These are phyloP conservation scores for Picea mariana DNA, from an alignment of 83 land plant species.

Conservation along the genomic window DNA sequence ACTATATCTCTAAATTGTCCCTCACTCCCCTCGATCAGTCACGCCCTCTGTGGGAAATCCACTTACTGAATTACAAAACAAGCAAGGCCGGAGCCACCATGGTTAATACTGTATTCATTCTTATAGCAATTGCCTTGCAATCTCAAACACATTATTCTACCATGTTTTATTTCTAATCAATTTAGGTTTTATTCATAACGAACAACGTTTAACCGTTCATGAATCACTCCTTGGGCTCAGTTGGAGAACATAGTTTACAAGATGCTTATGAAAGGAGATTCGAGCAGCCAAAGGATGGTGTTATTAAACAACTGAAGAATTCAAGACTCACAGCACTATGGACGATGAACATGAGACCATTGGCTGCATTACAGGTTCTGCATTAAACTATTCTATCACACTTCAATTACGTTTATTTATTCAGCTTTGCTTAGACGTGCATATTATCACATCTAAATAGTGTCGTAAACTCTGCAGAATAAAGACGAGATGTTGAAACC, in stretches of 20 bases:
- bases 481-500: background rate
- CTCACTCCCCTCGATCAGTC: slow-evolving; percentile 25
- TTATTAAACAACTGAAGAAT: background rate
- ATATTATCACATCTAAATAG: background rate
- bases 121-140: too few relatives aligned
- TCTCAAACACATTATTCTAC: too few relatives aligned
- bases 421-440: too few relatives aligned
- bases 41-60: slow-evolving; percentile 67
- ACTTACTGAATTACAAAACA: slow-evolving; percentile 44
- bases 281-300: too few relatives aligned
- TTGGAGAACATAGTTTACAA: too few relatives aligned
- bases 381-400: background rate
- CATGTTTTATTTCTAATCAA: too few relatives aligned
- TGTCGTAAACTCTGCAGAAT: background rate
- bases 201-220: too few relatives aligned
- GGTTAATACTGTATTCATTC: background rate
- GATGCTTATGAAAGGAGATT: background rate
- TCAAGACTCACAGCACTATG: background rate
- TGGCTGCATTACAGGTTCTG: background rate
- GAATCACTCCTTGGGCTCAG: too few relatives aligned
- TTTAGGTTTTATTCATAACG: too few relatives aligned
- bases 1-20: slow-evolving; percentile 30
- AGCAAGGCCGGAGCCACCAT: slow-evolving; percentile 38
- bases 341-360: background rate
- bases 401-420: too few relatives aligned